Evolutionary conservation across 139 green algal genomes (phyloP), one percentile per base, ranked within the genome.

Genomic region (Bryopsis sp.): DNA sequence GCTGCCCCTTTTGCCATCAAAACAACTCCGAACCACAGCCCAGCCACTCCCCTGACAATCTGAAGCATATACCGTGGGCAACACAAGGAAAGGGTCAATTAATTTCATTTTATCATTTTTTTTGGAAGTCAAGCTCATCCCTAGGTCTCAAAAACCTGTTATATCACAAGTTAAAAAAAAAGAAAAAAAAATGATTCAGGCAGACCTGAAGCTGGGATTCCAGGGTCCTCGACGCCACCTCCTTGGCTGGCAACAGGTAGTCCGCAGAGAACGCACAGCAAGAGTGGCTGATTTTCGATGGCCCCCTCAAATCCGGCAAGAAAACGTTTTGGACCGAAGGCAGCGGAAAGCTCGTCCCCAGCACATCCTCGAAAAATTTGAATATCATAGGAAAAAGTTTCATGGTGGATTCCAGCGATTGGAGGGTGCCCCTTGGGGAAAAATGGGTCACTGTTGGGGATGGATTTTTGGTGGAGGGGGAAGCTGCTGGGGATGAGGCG

Each of bases 361-460:
- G 58, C 4, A 39, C 43, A 28, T 65, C 58, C 28, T 65, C 58
- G 15, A 65, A 47, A 5, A n/a, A 65, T 7, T 33, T 31, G 43
- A 65, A 65, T 7, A 65, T 33, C 6, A 39, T 22, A 15, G 58
- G 58, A 39, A 65, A 65, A 22, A 65, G 28, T 22, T 65, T 39
- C 58, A 65, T 65, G 29, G 58, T 65, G 58, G 39, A 65, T 22
- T 39, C 58, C 58, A 65, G 39, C 4, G 7, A 19, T n/a, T 39
- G 6, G 4, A n/a, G 32, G 8, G 58, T 32, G 7, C 58, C 28
- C 24, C 28, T 65, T 22, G 4, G 28, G n/a, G 32, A 31, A 65
- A 65, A 65, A 65, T 33, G 43, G 6, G 58, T 32, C 6, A 43
- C 58, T n/a, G n/a, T n/a, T n/a, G n/a, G n/a, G n/a, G n/a, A n/a